Conservation (phyloP, 179 eudicot species). For the Beta macrorhiza region DNA sequence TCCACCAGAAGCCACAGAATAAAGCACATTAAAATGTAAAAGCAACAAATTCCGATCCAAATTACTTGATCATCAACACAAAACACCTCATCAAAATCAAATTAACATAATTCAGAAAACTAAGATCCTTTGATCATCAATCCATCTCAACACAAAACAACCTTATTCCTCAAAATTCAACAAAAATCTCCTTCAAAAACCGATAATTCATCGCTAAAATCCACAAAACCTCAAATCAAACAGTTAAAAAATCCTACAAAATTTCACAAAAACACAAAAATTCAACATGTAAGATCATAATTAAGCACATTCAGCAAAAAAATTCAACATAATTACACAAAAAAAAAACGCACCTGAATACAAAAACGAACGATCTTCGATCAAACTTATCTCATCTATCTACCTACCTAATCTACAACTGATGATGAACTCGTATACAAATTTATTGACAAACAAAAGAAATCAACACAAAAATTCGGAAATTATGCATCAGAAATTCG, state of each 20-base stretch:
- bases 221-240: not conserved
- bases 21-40: not conserved
- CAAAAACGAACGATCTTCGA: no score
- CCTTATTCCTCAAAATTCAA: not conserved
- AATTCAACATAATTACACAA: slow-evolving; percentile 17
- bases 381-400: not conserved
- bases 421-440: not conserved
- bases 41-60: slow-evolving; percentile 22
- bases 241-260: not conserved
- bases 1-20: slow-evolving; percentile 24
- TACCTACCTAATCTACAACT: slow-evolving; percentile 21
- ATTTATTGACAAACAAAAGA: not conserved
- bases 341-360: slow-evolving; percentile 20
- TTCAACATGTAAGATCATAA: slow-evolving; percentile 2
- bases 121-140: slow-evolving; percentile 29
- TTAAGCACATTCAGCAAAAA: slow-evolving; percentile 10
- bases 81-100: not conserved
- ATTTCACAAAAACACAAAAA: not conserved
- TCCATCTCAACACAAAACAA: slow-evolving; percentile 8
- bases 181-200: not conserved
- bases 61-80: slow-evolving; percentile 17
- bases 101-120: slow-evolving; percentile 19
- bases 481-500: not conserved
- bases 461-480: not conserved
- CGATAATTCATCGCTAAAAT: not conserved